Conservation (phyloP, 371 early-diverging fungal genomes). For the Mucor plumbeus region DNA sequence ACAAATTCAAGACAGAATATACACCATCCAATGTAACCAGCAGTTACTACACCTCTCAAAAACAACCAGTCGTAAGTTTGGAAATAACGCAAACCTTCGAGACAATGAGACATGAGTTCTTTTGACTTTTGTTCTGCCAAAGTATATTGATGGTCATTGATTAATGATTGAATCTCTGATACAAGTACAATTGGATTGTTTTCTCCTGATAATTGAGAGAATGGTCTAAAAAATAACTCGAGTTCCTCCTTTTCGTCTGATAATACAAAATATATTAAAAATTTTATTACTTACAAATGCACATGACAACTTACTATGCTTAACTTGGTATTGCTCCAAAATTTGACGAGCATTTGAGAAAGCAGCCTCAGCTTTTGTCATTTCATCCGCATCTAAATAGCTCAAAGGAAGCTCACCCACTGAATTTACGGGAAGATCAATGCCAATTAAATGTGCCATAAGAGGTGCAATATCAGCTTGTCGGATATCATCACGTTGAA, state of each 20-base stretch:
- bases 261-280: neutral
- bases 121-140: constrained; percentile 70
- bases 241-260: constrained; percentile 72
- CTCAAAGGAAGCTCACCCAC: constrained; percentile 87
- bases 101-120: constrained; percentile 63
- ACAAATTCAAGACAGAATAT: constrained; percentile 80
- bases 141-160: constrained; percentile 61
- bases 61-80: constrained; percentile 97
- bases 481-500: constrained; percentile 79
- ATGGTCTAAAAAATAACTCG: constrained; percentile 83
- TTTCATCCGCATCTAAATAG: constrained; percentile 71
- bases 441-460: constrained; percentile 89
- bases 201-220: constrained; percentile 56
- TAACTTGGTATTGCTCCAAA: constrained; percentile 82
- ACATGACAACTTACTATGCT: constrained; percentile 55
- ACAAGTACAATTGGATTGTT: constrained; percentile 60
- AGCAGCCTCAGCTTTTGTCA: constrained; percentile 73
- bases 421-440: constrained; percentile 89
- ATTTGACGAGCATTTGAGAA: constrained; percentile 88
- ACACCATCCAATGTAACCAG: constrained; percentile 96
- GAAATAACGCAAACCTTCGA: constrained; percentile 91
- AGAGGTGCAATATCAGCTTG: constrained; percentile 97
- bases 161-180: constrained; percentile 62
- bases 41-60: constrained; percentile 79
- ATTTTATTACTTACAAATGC: neutral